Evolutionary conservation across 2,329 filamentous ascomycete species (phyloP).

Genomic region (Mariannaea elegans): DNA sequence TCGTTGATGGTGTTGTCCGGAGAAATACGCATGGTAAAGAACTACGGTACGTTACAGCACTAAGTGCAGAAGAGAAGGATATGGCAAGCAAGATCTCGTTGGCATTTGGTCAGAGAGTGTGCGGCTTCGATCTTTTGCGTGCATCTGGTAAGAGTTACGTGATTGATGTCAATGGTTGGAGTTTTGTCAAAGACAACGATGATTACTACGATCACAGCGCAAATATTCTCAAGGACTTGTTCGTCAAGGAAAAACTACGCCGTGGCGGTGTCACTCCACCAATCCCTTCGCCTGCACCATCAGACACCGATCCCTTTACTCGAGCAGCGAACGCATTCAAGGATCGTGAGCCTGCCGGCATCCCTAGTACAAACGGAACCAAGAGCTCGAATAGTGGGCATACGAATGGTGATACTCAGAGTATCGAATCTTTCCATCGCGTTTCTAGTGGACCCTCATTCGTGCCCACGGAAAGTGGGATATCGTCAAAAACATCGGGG

Average conservation of each 20-base stretch:
- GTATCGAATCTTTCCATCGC: constrained; percentile 34
- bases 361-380: constrained; percentile 30
- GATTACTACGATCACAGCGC: constrained; percentile 96
- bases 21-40: constrained; percentile 98
- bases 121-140: constrained; percentile 92
- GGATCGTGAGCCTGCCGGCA: constrained; percentile 48
- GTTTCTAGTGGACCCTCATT: constrained; percentile 43
- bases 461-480: constrained; percentile 41
- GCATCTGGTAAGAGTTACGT: constrained; percentile 93
- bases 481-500: constrained; percentile 48
- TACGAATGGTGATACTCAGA: constrained; percentile 38
- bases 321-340: constrained; percentile 46
- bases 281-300: constrained; percentile 57
- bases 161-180: constrained; percentile 99
- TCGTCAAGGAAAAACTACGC: constrained; percentile 79
- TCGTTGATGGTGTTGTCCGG: constrained; percentile 94
- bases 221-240: constrained; percentile 86
- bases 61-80: constrained; percentile 80
- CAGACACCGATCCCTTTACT: constrained; percentile 55
- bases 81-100: constrained; percentile 91
- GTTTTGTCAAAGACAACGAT: constrained; percentile 99
- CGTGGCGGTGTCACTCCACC: constrained; percentile 68
- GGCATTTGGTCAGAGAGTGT: constrained; percentile 93
- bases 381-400: constrained; percentile 41
- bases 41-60: constrained; percentile 89